Evolutionary conservation across 345 rosid genomes (phyloP).

Genomic region (Pseudoturritis turrita): DNA sequence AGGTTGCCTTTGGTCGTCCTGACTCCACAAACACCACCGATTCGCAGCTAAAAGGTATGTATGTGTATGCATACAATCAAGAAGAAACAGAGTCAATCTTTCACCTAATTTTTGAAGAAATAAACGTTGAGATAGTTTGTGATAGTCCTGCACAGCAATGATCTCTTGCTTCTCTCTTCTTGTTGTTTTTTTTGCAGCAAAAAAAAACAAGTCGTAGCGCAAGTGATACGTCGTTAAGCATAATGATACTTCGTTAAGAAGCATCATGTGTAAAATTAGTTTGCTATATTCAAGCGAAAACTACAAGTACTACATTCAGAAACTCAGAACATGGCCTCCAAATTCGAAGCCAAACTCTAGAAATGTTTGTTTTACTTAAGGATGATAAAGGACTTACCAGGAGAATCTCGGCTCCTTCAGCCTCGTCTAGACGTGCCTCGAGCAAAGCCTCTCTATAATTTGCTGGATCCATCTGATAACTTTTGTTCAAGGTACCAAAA

Average conservation of each 20-base stretch:
- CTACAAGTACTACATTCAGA: too few species aligned
- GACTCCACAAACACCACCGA: slow-evolving; percentile 15
- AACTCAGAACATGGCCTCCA: too few species aligned
- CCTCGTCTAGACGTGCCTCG: slow-evolving; percentile 77
- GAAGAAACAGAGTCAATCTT: neutral
- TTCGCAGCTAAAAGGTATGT: slow-evolving; percentile 3
- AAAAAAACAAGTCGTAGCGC: neutral
- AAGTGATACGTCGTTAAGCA: too few species aligned
- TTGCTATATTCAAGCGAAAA: too few species aligned
- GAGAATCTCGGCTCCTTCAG: slow-evolving; percentile 97
- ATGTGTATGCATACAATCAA: neutral
- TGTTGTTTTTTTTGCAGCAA: neutral
- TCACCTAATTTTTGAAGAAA: neutral
- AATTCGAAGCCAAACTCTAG: neutral
- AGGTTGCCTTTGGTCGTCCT: slow-evolving; percentile 64
- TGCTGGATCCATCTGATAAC: slow-evolving; percentile 97
- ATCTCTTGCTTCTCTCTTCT: neutral
- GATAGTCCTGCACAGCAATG: neutral
- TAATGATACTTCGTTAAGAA: too few species aligned
- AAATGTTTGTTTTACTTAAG: neutral
- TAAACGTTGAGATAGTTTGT: neutral
- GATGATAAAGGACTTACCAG: slow-evolving; percentile 38
- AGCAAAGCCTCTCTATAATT: slow-evolving; percentile 86
- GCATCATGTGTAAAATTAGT: too few species aligned
- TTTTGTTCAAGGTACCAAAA: slow-evolving; percentile 33